Evolutionary conservation across 805 yeast species (phyloP).

Genomic region (Monosporozyma yasuniensis): DNA sequence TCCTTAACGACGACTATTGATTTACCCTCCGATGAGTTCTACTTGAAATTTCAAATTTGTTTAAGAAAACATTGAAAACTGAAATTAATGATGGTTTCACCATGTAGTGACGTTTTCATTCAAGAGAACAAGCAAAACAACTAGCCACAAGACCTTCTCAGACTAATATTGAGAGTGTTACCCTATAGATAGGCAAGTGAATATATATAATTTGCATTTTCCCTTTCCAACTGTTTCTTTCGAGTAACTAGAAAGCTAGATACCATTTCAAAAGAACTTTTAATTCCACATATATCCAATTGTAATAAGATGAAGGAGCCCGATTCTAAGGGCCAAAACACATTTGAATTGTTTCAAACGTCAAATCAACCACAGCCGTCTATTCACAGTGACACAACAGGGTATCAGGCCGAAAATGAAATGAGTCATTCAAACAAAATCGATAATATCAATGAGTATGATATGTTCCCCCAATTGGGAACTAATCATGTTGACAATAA

Average conservation of each 20-base stretch:
- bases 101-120: background rate
- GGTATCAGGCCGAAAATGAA: background rate
- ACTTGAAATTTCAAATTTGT: background rate
- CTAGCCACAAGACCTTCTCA: background rate
- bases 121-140: no score
- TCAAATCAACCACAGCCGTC: background rate
- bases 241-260: background rate
- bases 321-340: background rate
- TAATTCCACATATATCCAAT: no score
- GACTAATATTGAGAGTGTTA: background rate
- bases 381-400: background rate
- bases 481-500: background rate
- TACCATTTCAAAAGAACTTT: background rate
- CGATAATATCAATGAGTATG: background rate
- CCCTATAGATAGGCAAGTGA: background rate
- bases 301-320: background rate
- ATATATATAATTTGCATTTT: background rate
- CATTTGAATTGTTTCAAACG: conserved; percentile 1
- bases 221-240: background rate
- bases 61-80: background rate
- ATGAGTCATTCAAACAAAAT: background rate
- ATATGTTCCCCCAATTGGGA: background rate
- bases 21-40: conserved; percentile 1
- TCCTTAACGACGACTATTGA: background rate
- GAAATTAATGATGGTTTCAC: background rate